Base-by-base conservation (phyloP, 1,139 yeast genomes). In the Komagataea norvegica region DNA sequence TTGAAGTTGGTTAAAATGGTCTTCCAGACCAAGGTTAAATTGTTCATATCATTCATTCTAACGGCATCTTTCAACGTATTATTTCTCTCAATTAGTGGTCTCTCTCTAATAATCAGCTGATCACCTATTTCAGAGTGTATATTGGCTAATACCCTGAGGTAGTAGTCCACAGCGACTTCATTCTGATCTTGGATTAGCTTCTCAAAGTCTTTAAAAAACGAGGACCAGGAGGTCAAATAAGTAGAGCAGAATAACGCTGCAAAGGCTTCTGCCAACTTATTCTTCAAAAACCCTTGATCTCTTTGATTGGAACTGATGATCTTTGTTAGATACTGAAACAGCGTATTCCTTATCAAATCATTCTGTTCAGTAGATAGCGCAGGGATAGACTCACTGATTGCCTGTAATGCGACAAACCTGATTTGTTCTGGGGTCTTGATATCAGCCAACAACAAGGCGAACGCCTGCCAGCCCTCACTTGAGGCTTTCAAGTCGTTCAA, bases 91-190 rank as follows among this genome's bases (percentile, higher is more conserved):
- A 77, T 78, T 23, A 69, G 59, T 20, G 70, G 72, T 48, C 76
- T 76, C 9, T 81, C 74, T 49, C 95, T 73, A 22, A 79, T 65
- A 47, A 88, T 82, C 51, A 88, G 73, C 55, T 84, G 91, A 59
- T 93, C 98, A 22, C 95, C 98, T 48, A 93, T 87, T 60, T 89
- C 96, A 34, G 79, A 80, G 57, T 93, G 96, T 44, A 91, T 77
- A 20, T 84, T 76, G 33, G 79, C 62, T 41, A 88, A 65, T 13
- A 87, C 72, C 52, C 96, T 73, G 31, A 84, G 62, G 57, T 83
- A 88, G 60, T 85, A 77, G 56, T 89, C 97, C 11, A 80, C 68
- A 4, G 84, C 86, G 9, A 73, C 54, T 26, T 68, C 66, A 40
- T 72, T 68, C 39, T 60, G 55, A 52, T 48, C 48, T 41, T 49